A percentile compares a stretch with the other conserved stretches of the same genome.
Evolutionary conservation across 2,329 filamentous ascomycete genomes (phyloP).

Genomic region (Neofusicoccum umdonicola): DNA sequence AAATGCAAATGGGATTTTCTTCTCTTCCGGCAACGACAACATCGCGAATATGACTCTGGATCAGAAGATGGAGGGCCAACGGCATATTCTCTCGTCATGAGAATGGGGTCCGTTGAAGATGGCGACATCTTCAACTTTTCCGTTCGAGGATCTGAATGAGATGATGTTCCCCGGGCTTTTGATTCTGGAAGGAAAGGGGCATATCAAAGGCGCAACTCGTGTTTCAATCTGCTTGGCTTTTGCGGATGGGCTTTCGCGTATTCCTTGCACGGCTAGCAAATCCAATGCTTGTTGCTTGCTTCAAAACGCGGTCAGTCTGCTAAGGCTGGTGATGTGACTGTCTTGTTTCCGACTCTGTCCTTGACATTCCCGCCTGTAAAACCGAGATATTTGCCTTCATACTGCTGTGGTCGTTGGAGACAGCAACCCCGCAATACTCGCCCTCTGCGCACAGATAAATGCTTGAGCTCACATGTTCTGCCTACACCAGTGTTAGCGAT

Average conservation of each 20-base stretch:
- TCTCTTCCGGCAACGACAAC: conserved; percentile 27
- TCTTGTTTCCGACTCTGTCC: no score
- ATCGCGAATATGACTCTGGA: conserved; percentile 36
- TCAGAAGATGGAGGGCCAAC: conserved; percentile 29
- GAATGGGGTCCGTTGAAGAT: conserved; percentile 14
- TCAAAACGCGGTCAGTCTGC: background rate
- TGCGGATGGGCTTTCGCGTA: conserved; percentile 20
- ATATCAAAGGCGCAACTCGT: conserved; percentile 41
- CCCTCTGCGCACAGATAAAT: no score
- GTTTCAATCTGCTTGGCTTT: conserved; percentile 30
- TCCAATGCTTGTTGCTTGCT: conserved; percentile 13
- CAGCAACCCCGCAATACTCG: no score
- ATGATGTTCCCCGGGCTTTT: conserved; percentile 27
- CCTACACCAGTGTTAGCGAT: no score
- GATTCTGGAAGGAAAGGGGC: conserved; percentile 35
- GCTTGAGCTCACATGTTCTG: no score
- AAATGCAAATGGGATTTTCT: conserved; percentile 35
- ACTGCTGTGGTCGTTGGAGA: no score
- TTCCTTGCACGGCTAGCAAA: background rate
- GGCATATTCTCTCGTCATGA: conserved; percentile 26
- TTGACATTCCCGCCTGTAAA: no score
- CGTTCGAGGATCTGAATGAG: conserved; percentile 23
- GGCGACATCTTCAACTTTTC: conserved; percentile 26
- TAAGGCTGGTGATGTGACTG: no score
- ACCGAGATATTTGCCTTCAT: no score